phyloP scores from a whole-genome alignment of 2,329 filamentous ascomycete species.

The Aspergillus sp. region DNA sequence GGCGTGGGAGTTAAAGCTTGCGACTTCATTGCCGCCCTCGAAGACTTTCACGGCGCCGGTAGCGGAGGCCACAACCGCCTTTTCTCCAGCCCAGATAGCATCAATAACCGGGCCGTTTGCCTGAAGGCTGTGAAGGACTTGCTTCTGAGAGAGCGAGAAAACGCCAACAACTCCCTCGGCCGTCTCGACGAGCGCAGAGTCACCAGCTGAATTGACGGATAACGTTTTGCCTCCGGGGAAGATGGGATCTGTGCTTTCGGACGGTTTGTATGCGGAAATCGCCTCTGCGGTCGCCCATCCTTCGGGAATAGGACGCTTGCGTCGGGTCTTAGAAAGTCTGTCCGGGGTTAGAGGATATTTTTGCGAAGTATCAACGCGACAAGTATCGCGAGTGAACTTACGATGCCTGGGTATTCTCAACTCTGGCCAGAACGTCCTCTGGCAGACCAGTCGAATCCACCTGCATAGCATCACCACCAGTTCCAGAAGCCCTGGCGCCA shows the following conservation, averaged over 20 bases:
- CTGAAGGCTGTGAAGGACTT: slow-evolving; percentile 71
- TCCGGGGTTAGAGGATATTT: slow-evolving; percentile 27
- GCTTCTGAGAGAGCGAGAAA: slow-evolving; percentile 76
- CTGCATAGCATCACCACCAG: slow-evolving; percentile 82
- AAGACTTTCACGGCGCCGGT: slow-evolving; percentile 82
- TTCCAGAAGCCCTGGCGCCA: slow-evolving; percentile 54
- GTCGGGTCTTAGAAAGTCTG: slow-evolving; percentile 83
- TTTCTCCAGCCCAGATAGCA: slow-evolving; percentile 63
- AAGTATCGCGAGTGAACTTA: slow-evolving; percentile 53
- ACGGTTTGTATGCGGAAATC: slow-evolving; percentile 64
- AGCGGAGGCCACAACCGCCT: slow-evolving; percentile 73
- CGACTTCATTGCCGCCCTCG: slow-evolving; percentile 70
- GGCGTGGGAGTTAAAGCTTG: slow-evolving; percentile 78
- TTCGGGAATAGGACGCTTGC: slow-evolving; percentile 84
- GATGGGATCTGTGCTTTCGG: slow-evolving; percentile 59
- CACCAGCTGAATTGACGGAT: slow-evolving; percentile 62
- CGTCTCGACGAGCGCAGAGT: slow-evolving; percentile 74
- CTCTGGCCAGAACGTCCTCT: slow-evolving; percentile 69
- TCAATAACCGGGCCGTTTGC: slow-evolving; percentile 69
- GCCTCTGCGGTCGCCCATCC: slow-evolving; percentile 81
- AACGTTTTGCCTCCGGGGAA: slow-evolving; percentile 64
- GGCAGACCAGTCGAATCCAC: slow-evolving; percentile 81
- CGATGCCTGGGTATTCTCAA: slow-evolving; percentile 81
- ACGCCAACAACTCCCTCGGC: slow-evolving; percentile 75
- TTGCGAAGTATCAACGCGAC: neutral